Conservation (phyloP, 1,139 yeast species). For the Saccharomycopsis hybrid region DNA sequence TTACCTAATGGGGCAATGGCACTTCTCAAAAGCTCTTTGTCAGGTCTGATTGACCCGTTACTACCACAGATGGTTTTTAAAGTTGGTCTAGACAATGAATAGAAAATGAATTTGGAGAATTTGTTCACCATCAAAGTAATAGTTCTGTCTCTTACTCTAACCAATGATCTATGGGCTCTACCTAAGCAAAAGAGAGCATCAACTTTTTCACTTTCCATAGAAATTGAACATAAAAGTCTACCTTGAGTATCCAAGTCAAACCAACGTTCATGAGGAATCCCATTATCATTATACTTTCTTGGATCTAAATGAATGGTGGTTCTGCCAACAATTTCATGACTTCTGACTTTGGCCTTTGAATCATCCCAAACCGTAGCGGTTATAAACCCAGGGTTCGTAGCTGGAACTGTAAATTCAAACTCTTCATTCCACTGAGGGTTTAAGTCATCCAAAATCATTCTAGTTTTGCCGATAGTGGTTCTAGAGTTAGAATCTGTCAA, state of each 20-base stretch:
- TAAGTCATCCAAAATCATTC: slow-evolving; percentile 51
- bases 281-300: slow-evolving; percentile 57
- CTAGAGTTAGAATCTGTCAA: slow-evolving; percentile 55
- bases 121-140: slow-evolving; percentile 63
- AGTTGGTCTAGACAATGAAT: slow-evolving; percentile 40
- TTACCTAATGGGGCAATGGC: slow-evolving; percentile 72
- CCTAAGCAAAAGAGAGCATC: slow-evolving; percentile 80
- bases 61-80: slow-evolving; percentile 49
- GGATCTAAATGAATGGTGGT: slow-evolving; percentile 62
- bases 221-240: slow-evolving; percentile 51
- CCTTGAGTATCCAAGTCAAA: slow-evolving; percentile 69
- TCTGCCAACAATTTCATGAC: slow-evolving; percentile 67
- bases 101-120: slow-evolving; percentile 40
- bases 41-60: slow-evolving; percentile 40
- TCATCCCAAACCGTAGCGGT: slow-evolving; percentile 75
- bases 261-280: slow-evolving; percentile 55
- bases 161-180: slow-evolving; percentile 59
- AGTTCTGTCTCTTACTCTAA: slow-evolving; percentile 57
- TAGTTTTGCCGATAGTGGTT: slow-evolving; percentile 63
- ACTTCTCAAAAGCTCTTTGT: slow-evolving; percentile 52
- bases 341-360: slow-evolving; percentile 34
- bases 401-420: slow-evolving; percentile 51
- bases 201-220: slow-evolving; percentile 70
- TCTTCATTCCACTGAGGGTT: slow-evolving; percentile 90
- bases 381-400: slow-evolving; percentile 34